A percentile compares a stretch with the other conserved stretches of the same genome.
phyloP scores from a whole-genome alignment of 2,329 filamentous ascomycete genomes.

The Dryadomyces sulphureus region DNA sequence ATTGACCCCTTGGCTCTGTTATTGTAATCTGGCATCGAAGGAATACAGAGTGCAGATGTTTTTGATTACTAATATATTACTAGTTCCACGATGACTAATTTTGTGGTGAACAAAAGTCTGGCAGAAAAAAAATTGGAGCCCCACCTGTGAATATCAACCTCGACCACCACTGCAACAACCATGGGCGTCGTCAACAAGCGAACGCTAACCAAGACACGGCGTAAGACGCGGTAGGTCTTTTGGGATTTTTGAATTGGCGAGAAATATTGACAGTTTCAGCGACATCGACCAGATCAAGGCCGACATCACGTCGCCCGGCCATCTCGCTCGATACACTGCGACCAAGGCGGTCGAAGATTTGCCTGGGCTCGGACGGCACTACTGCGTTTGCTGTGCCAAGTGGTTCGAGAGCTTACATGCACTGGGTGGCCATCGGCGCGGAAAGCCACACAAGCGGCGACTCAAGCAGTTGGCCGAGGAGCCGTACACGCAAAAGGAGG shows the following conservation, averaged over 20 bases:
- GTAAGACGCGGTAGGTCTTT: slow-evolving; percentile 43
- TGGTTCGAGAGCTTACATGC: slow-evolving; percentile 84
- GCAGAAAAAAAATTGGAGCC: neutral
- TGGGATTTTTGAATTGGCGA: neutral
- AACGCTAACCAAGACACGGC: slow-evolving; percentile 60
- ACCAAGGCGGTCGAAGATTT: slow-evolving; percentile 74
- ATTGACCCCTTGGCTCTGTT: no score
- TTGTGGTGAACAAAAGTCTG: no score
- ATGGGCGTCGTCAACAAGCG: slow-evolving; percentile 58
- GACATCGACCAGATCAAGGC: slow-evolving; percentile 86
- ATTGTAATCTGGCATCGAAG: no score
- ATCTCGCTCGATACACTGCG: slow-evolving; percentile 65
- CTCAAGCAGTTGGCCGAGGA: slow-evolving; percentile 74
- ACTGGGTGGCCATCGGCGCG: slow-evolving; percentile 59
- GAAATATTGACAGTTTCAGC: slow-evolving; percentile 27
- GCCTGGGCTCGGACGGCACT: slow-evolving; percentile 70
- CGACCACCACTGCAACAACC: slow-evolving; percentile 12
- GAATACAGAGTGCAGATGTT: no score
- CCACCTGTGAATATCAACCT: neutral
- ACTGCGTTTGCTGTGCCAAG: slow-evolving; percentile 88
- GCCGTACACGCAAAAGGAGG: slow-evolving; percentile 73
- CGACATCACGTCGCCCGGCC: slow-evolving; percentile 64
- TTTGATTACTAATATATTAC: no score
- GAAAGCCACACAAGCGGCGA: slow-evolving; percentile 90
- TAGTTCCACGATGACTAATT: no score